A percentile compares a stretch with the other conserved stretches of the same genome.
Conservation (phyloP, 2,329 filamentous ascomycete genomes). For the Verticillium longisporum region DNA sequence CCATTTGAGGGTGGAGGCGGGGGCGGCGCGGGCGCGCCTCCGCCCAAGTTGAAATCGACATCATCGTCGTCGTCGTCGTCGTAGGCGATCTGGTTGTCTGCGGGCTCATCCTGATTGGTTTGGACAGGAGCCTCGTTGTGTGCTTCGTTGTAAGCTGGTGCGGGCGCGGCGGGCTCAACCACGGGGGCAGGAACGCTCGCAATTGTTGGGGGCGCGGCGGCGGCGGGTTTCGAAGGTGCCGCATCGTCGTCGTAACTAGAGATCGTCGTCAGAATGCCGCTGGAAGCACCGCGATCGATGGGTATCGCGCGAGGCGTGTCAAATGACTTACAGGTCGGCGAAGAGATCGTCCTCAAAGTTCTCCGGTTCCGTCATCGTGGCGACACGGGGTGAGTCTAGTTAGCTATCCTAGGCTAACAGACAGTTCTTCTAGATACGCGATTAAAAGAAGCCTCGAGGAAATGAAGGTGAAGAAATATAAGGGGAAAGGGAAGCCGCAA, state of each 20-base stretch:
- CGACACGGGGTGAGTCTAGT: neutral
- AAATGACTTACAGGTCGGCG: conserved; percentile 73
- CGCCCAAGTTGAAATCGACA: conserved; percentile 51
- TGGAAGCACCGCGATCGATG: neutral
- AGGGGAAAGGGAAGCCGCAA: neutral
- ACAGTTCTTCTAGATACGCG: neutral
- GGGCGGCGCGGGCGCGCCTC: conserved; percentile 1
- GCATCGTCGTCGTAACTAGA: conserved; percentile 62
- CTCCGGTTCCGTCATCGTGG: conserved; percentile 69
- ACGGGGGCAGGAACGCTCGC: conserved; percentile 21
- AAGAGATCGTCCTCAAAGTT: conserved; percentile 92
- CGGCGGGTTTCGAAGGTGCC: conserved; percentile 33
- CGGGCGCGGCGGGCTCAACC: conserved; percentile 23
- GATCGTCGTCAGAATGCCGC: neutral
- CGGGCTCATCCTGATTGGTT: conserved; percentile 25
- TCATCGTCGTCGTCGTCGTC: conserved; percentile 49
- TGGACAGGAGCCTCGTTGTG: conserved; percentile 18
- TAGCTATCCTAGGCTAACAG: neutral
- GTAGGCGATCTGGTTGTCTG: conserved; percentile 9
- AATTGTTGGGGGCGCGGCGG: conserved; percentile 18
- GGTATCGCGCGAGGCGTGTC: conserved; percentile 13
- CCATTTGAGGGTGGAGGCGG: conserved; percentile 6
- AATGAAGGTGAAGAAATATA: neutral
- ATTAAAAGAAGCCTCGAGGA: neutral
- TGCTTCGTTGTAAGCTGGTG: conserved; percentile 23